Evolutionary conservation across 306 rosid genomes (phyloP).

Genomic region (Cicer judaicum): DNA sequence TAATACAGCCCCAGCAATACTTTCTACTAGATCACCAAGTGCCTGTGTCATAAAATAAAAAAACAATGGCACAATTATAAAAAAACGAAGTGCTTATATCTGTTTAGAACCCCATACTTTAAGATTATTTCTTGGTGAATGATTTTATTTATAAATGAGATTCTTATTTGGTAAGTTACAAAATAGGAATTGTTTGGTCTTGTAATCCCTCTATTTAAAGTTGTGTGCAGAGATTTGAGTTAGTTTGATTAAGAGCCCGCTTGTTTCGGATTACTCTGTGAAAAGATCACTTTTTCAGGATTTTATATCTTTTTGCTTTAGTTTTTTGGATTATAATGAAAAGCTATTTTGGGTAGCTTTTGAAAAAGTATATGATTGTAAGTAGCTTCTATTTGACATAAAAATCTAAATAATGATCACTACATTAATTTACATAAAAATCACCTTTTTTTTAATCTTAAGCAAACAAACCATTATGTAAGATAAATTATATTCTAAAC

Average conservation of each 20-base stretch:
- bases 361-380: no score
- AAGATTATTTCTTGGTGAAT: neutral
- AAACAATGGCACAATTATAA: conserved; percentile 26
- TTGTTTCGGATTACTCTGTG: no score
- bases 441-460: neutral
- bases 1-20: conserved; percentile 90
- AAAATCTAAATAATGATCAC: no score
- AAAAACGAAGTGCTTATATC: neutral
- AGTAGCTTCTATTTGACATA: no score
- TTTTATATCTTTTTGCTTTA: no score
- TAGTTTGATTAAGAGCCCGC: no score
- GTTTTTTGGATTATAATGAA: no score
- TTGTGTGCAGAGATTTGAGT: neutral
- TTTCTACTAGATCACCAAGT: conserved; percentile 95
- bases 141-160: conserved; percentile 1
- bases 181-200: conserved; percentile 19
- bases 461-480: neutral
- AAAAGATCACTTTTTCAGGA: no score
- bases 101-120: neutral
- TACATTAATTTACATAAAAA: neutral
- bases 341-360: no score
- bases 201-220: neutral
- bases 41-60: conserved; percentile 57
- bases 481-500: conserved; percentile 10
- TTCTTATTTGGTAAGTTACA: conserved; percentile 10